Conservation (phyloP, 179 eudicot species). For the Amaranthus tricolor region DNA sequence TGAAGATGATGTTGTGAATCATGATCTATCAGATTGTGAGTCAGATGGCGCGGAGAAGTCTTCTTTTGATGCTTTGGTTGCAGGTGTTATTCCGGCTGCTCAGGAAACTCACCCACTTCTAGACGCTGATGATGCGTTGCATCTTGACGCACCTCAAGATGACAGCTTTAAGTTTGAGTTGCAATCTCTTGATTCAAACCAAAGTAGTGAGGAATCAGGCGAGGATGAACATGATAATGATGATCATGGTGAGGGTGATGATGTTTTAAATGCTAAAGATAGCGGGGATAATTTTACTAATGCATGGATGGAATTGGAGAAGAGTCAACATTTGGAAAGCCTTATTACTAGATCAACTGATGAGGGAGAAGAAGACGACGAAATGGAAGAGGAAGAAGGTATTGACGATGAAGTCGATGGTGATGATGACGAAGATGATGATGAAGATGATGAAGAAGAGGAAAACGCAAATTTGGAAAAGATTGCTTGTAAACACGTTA, state of each 20-base stretch:
- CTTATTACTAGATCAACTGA: conserved; percentile 56
- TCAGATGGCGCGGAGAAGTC: conserved; percentile 60
- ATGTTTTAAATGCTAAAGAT: conserved; percentile 28
- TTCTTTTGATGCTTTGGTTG: conserved; percentile 70
- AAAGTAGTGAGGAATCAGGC: conserved; percentile 35
- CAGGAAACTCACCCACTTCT: conserved; percentile 74
- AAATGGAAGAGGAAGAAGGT: conserved; percentile 9
- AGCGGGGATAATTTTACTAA: conserved; percentile 39
- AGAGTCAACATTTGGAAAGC: conserved; percentile 60
- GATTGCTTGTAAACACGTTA: conserved; percentile 40
- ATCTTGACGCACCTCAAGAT: conserved; percentile 30
- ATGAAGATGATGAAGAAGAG: conserved; percentile 42
- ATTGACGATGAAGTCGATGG: conserved; percentile 41
- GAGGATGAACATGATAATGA: conserved; percentile 30
- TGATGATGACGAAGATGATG: conserved; percentile 39
- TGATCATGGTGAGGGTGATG: conserved; percentile 41
- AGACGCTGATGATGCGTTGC: conserved; percentile 41
- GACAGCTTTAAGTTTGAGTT: conserved; percentile 43
- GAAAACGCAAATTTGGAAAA: conserved; percentile 34
- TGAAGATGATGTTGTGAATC: conserved; percentile 23
- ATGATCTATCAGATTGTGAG: conserved; percentile 43
- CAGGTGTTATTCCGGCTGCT: conserved; percentile 59
- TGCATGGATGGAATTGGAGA: conserved; percentile 77
- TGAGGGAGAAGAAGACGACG: conserved; percentile 20
- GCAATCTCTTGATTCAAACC: conserved; percentile 32